Conservation (phyloP, 2,329 filamentous ascomycete genomes). For the Thyridium curvatum region DNA sequence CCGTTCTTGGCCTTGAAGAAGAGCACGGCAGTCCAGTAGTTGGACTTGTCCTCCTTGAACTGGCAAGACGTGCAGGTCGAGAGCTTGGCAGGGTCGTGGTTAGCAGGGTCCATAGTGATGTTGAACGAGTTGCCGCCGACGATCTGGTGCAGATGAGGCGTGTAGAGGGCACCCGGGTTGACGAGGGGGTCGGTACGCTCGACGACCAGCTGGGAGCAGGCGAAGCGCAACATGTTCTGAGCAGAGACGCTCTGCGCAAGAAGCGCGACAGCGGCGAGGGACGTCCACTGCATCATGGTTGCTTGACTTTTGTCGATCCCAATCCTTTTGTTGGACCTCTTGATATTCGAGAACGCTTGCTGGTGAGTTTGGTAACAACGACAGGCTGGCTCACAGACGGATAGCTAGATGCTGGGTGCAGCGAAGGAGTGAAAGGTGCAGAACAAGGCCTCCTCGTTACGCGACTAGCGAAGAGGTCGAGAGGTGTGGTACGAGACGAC, state of each 20-base stretch:
- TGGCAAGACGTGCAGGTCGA: constrained; percentile 37
- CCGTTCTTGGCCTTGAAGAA: constrained; percentile 38
- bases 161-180: constrained; percentile 36
- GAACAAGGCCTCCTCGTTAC: no score
- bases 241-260: constrained; percentile 19
- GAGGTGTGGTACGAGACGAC: no score
- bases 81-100: constrained; percentile 23
- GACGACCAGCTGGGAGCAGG: constrained; percentile 40
- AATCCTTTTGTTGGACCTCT: no score
- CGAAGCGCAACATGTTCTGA: constrained; percentile 38
- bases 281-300: constrained; percentile 17
- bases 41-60: constrained; percentile 36
- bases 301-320: background rate
- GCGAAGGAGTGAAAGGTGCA: no score
- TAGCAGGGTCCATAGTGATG: constrained; percentile 31
- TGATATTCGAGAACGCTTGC: no score
- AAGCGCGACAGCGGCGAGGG: constrained; percentile 18
- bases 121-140: constrained; percentile 39
- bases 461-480: no score
- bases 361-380: no score
- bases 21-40: constrained; percentile 41
- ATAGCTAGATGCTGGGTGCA: no score
- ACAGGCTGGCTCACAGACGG: no score
- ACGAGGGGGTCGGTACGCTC: constrained; percentile 39
- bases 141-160: constrained; percentile 40